phyloP scores from a whole-genome alignment of 2,329 filamentous ascomycete species.

The Colletotrichum kahawae region DNA sequence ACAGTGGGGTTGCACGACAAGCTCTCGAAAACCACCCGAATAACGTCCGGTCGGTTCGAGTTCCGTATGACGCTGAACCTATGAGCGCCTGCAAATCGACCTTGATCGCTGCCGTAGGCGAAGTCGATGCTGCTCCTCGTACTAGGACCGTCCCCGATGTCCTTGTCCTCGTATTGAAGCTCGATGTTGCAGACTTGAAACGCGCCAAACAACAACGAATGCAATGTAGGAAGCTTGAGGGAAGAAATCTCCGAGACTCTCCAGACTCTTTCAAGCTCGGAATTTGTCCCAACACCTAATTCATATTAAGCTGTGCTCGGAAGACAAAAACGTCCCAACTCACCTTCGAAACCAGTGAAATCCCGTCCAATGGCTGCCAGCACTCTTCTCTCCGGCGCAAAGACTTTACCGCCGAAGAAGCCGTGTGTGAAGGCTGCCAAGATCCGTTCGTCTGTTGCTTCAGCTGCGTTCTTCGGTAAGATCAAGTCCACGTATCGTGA shows the following conservation, averaged over 20 bases:
- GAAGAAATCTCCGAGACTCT: neutral
- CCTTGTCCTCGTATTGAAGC: neutral
- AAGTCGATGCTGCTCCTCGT: slow-evolving; percentile 32
- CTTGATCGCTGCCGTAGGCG: slow-evolving; percentile 30
- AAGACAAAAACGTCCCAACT: neutral
- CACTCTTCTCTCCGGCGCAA: slow-evolving; percentile 27
- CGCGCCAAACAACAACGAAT: slow-evolving; percentile 28
- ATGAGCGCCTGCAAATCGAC: slow-evolving; percentile 32
- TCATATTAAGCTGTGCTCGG: neutral
- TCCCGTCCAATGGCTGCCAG: slow-evolving; percentile 7
- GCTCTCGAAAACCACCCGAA: slow-evolving; percentile 25
- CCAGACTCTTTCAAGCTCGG: neutral
- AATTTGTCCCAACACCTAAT: neutral
- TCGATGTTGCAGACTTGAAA: slow-evolving; percentile 30
- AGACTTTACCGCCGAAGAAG: slow-evolving; percentile 34
- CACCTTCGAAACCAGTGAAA: neutral
- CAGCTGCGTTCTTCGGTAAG: slow-evolving; percentile 13
- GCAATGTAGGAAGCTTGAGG: slow-evolving; percentile 18
- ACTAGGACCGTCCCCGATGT: neutral
- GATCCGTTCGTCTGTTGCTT: slow-evolving; percentile 29
- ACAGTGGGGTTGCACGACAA: slow-evolving; percentile 30
- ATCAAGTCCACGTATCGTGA: slow-evolving; percentile 28
- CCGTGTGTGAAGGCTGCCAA: slow-evolving; percentile 32
- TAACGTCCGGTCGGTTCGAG: neutral
- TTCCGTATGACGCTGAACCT: slow-evolving; percentile 30